Percentiles rank a stretch among this genome's conserved stretches.
Evolutionary conservation across 495 filamentous ascomycete species (phyloP).

Genomic region (Barbatosphaeria neglecta): DNA sequence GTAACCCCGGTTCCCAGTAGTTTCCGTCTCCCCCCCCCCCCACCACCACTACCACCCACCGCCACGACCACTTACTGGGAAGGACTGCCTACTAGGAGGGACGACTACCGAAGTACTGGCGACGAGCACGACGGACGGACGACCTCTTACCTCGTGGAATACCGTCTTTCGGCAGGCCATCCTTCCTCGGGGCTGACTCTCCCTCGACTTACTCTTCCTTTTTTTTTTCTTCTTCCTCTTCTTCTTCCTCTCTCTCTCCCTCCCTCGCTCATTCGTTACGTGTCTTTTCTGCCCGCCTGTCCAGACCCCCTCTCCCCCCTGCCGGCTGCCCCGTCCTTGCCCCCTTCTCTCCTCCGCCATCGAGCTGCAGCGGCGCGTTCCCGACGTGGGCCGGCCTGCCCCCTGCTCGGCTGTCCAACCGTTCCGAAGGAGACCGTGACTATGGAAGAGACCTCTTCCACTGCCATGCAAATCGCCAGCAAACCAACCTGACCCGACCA

Average conservation of each 20-base stretch:
- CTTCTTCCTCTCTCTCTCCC: constrained; percentile 15
- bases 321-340: background rate
- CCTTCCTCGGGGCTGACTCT: background rate
- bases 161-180: too few relatives aligned
- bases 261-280: background rate
- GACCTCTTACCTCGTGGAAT: background rate
- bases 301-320: background rate
- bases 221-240: constrained; percentile 5
- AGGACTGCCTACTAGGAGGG: too few relatives aligned
- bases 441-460: constrained; percentile 24
- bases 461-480: constrained; percentile 21
- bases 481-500: constrained; percentile 25
- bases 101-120: too few relatives aligned
- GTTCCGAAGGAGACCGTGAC: constrained; percentile 24
- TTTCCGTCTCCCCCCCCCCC: background rate
- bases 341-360: constrained; percentile 5
- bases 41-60: background rate
- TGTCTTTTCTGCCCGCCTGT: background rate
- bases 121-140: background rate
- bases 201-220: constrained; percentile 1
- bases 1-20: background rate
- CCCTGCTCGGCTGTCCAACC: constrained; percentile 20
- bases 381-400: constrained; percentile 26
- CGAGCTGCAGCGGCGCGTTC: constrained; percentile 21
- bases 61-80: too few relatives aligned